A percentile compares a stretch with the other conserved stretches of the same genome.
phyloP scores from a whole-genome alignment of 2,329 filamentous ascomycete genomes.

The Colletotrichum tofieldiae region DNA sequence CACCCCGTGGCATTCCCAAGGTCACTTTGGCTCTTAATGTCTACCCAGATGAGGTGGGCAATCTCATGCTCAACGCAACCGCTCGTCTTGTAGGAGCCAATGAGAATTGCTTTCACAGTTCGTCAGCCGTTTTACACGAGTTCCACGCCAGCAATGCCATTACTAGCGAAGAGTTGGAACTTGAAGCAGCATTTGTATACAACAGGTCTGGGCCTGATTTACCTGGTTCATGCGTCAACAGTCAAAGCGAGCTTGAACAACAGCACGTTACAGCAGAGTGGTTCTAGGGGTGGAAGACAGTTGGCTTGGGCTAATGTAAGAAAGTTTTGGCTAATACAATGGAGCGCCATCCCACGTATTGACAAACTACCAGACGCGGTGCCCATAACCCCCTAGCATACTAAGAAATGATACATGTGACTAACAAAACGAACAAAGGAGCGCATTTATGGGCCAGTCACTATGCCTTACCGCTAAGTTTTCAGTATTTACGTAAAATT shows the following conservation, averaged over 20 bases:
- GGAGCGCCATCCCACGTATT: not conserved
- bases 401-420: too few species aligned
- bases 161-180: not conserved
- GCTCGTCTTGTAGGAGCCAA: not conserved
- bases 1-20: not conserved
- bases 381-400: too few species aligned
- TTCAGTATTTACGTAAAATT: too few species aligned
- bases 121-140: not conserved
- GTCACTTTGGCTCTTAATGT: not conserved
- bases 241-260: not conserved
- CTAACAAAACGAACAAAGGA: too few species aligned
- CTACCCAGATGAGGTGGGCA: not conserved
- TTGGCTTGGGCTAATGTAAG: too few species aligned
- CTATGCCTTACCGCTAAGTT: too few species aligned
- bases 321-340: not conserved
- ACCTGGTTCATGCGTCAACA: not conserved
- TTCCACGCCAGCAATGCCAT: not conserved
- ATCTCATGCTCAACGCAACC: not conserved
- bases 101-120: not conserved
- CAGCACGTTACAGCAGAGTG: not conserved
- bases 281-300: not conserved
- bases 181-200: slow-evolving; percentile 5
- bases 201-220: not conserved
- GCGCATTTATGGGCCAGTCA: too few species aligned
- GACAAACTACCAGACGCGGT: too few species aligned